Evolutionary conservation across 2,329 filamentous ascomycete genomes (phyloP).

Genomic region (Stylonectria norvegica): DNA sequence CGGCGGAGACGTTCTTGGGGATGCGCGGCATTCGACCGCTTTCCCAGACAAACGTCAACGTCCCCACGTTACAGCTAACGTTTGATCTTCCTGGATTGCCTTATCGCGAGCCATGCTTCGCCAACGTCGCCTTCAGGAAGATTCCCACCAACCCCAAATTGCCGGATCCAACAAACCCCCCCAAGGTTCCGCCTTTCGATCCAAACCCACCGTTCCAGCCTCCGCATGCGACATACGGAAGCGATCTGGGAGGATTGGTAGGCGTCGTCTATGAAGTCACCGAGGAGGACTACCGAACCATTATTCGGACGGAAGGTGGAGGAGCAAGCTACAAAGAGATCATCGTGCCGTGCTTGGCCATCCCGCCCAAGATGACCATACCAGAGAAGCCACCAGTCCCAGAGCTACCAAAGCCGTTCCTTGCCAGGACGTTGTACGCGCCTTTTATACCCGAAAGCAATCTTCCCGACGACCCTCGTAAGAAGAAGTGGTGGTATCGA

Average conservation of each 20-base stretch:
- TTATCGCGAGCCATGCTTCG: slow-evolving; percentile 89
- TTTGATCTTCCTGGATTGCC: slow-evolving; percentile 86
- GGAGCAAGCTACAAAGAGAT: slow-evolving; percentile 83
- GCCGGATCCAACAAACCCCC: slow-evolving; percentile 31
- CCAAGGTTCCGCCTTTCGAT: slow-evolving; percentile 27
- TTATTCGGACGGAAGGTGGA: slow-evolving; percentile 87
- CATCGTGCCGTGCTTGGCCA: slow-evolving; percentile 69
- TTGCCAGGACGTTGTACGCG: slow-evolving; percentile 80
- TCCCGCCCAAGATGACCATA: slow-evolving; percentile 58
- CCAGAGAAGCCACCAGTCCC: slow-evolving; percentile 59
- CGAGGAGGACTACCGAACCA: slow-evolving; percentile 72
- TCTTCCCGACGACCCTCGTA: slow-evolving; percentile 31
- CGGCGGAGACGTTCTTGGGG: slow-evolving; percentile 73
- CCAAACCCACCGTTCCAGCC: slow-evolving; percentile 23
- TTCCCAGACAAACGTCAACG: slow-evolving; percentile 75
- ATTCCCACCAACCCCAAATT: slow-evolving; percentile 39
- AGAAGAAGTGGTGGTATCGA: slow-evolving; percentile 43
- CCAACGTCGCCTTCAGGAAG: slow-evolving; percentile 67
- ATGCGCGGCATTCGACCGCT: slow-evolving; percentile 75
- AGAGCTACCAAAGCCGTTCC: slow-evolving; percentile 60
- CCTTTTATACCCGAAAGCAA: slow-evolving; percentile 47
- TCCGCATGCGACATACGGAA: slow-evolving; percentile 15
- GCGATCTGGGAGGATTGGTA: slow-evolving; percentile 78
- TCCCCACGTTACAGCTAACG: slow-evolving; percentile 71
- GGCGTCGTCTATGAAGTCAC: slow-evolving; percentile 97